phyloP scores from a whole-genome alignment of 495 filamentous ascomycete genomes.

The Talaromyces liani region DNA sequence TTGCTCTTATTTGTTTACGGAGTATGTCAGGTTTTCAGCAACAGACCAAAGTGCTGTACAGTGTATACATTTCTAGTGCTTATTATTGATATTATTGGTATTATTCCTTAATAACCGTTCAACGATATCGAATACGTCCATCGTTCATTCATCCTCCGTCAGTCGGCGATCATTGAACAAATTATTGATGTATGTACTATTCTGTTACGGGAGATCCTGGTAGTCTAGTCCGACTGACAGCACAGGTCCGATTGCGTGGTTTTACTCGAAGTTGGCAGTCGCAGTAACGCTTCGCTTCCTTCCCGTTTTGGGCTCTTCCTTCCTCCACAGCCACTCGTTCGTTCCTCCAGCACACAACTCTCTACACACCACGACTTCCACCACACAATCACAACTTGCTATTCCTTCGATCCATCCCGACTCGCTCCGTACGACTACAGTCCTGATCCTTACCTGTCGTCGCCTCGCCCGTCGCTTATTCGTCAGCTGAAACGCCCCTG shows the following conservation, averaged over 20 bases:
- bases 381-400: not conserved
- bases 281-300: not conserved
- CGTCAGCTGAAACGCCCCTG: not conserved
- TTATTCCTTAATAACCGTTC: not conserved
- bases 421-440: too few species aligned
- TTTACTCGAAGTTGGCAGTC: not conserved
- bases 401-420: not conserved
- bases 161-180: not conserved
- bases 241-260: not conserved
- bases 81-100: not conserved
- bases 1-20: not conserved
- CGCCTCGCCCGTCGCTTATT: not conserved
- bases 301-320: not conserved
- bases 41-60: not conserved
- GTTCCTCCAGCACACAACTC: not conserved
- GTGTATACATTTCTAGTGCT: not conserved
- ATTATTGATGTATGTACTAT: not conserved
- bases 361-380: not conserved
- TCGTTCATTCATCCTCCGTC: too few species aligned
- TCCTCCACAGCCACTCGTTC: slow-evolving; percentile 3
- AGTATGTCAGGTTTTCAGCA: not conserved
- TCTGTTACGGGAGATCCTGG: too few species aligned
- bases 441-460: not conserved
- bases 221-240: too few species aligned
- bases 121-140: not conserved